A percentile compares a stretch with the other conserved stretches of the same genome.
These are phyloP conservation scores for Talaromyces thailandensis DNA, from an alignment of 495 filamentous ascomycete genomes.

Conservation along the genomic window DNA sequence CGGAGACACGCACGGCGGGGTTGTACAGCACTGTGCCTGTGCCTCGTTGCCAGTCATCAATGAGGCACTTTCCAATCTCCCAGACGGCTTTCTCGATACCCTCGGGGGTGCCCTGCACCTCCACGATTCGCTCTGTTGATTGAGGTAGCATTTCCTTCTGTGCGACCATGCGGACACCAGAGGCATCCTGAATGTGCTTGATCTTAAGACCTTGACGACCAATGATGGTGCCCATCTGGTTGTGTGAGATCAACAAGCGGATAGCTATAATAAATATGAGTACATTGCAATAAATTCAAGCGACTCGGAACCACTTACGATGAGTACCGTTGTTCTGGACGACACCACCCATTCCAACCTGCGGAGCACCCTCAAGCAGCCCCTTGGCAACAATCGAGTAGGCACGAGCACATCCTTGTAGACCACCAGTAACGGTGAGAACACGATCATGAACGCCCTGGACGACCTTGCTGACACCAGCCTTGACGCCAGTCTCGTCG, in stretches of 20 bases:
- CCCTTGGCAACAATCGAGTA: slow-evolving; percentile 90
- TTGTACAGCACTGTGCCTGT: slow-evolving; percentile 96
- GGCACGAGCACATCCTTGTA: slow-evolving; percentile 78
- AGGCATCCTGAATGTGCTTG: slow-evolving; percentile 97
- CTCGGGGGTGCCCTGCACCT: slow-evolving; percentile 86
- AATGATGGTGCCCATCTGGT: slow-evolving; percentile 99
- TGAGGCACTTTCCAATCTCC: slow-evolving; percentile 98
- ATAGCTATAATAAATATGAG: slow-evolving; percentile 51
- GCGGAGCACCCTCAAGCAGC: slow-evolving; percentile 82
- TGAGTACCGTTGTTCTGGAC: slow-evolving; percentile 81
- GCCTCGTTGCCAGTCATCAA: slow-evolving; percentile 95
- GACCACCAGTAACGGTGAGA: slow-evolving; percentile 81
- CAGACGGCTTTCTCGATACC: slow-evolving; percentile 92
- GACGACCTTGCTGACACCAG: slow-evolving; percentile 97
- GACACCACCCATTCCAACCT: slow-evolving; percentile 89
- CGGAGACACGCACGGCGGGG: slow-evolving; percentile 76
- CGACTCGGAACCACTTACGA: slow-evolving; percentile 52
- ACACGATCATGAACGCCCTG: slow-evolving; percentile 95
- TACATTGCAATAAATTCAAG: not conserved
- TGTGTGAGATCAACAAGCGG: slow-evolving; percentile 96
- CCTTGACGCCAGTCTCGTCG: slow-evolving; percentile 94
- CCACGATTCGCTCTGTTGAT: slow-evolving; percentile 97
- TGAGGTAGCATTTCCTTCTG: slow-evolving; percentile 99
- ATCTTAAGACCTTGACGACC: slow-evolving; percentile 94
- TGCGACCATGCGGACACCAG: slow-evolving; percentile 95